A percentile compares a stretch with the other conserved stretches of the same genome.
Conservation (phyloP, 441 rosid species). For the Brassica balearica region DNA sequence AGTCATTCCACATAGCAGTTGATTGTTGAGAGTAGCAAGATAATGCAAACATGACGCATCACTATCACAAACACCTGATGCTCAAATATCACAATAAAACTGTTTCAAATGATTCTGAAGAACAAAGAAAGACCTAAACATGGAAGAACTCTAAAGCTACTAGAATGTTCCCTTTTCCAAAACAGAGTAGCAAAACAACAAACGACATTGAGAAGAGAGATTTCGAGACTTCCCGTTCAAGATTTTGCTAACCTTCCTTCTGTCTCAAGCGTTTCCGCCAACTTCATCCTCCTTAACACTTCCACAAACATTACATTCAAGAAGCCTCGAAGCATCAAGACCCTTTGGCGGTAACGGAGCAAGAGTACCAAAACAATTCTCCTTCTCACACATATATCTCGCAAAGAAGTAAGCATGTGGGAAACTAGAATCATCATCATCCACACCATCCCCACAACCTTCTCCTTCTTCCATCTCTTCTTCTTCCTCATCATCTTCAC, state of each 20-base stretch:
- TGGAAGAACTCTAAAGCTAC: not conserved
- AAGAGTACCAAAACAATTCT: conserved; percentile 77
- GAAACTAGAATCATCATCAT: conserved; percentile 47
- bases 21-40: no score
- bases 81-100: no score
- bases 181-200: not conserved
- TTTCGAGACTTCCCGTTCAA: not conserved
- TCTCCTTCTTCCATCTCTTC: conserved; percentile 39
- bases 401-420: conserved; percentile 87
- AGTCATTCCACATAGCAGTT: no score
- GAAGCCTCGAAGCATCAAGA: conserved; percentile 46
- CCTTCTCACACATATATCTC: conserved; percentile 70
- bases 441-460: conserved; percentile 30
- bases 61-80: no score
- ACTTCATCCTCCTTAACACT: conserved; percentile 58
- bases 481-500: conserved; percentile 53
- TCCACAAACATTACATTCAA: conserved; percentile 93
- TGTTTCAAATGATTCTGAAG: no score
- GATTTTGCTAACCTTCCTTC: not conserved
- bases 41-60: no score
- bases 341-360: conserved; percentile 69
- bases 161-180: not conserved
- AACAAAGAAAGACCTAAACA: not conserved
- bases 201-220: not conserved
- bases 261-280: conserved; percentile 25